Conservation (phyloP, 2,329 filamentous ascomycete genomes). For the Aspergillus caelatus region DNA sequence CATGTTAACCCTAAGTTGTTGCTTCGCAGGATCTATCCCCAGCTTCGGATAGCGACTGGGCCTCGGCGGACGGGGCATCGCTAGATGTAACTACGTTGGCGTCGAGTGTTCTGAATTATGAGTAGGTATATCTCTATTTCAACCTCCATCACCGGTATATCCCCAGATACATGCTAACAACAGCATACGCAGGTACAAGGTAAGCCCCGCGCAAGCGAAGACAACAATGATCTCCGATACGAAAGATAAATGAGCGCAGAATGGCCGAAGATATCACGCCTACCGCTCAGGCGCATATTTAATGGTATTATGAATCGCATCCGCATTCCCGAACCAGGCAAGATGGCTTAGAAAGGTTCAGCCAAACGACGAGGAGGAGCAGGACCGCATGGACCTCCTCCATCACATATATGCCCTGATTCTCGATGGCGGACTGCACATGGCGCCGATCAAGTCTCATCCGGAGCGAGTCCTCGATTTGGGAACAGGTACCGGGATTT, state of each 20-base stretch:
- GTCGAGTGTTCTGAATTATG: constrained; percentile 34
- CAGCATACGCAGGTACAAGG: constrained; percentile 32
- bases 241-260: constrained; percentile 19
- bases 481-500: constrained; percentile 41
- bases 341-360: constrained; percentile 7
- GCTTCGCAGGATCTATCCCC: not conserved
- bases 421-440: constrained; percentile 31
- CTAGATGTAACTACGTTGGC: constrained; percentile 6
- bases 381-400: constrained; percentile 39
- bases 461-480: constrained; percentile 36
- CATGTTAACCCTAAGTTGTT: not conserved
- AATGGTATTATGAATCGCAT: constrained; percentile 22
- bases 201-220: constrained; percentile 10
- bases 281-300: constrained; percentile 36
- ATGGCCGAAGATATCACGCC: constrained; percentile 37
- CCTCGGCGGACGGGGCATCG: not conserved
- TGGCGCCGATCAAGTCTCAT: constrained; percentile 27
- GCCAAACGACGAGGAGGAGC: constrained; percentile 40
- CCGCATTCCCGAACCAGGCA: not conserved
- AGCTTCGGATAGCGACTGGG: not conserved
- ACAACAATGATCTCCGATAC: not conserved
- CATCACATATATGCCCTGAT: constrained; percentile 40
- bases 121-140: constrained; percentile 23
- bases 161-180: constrained; percentile 9
- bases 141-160: not conserved